phyloP scores from a whole-genome alignment of 2,329 filamentous ascomycete genomes.

The Paramyrothecium roridum region DNA sequence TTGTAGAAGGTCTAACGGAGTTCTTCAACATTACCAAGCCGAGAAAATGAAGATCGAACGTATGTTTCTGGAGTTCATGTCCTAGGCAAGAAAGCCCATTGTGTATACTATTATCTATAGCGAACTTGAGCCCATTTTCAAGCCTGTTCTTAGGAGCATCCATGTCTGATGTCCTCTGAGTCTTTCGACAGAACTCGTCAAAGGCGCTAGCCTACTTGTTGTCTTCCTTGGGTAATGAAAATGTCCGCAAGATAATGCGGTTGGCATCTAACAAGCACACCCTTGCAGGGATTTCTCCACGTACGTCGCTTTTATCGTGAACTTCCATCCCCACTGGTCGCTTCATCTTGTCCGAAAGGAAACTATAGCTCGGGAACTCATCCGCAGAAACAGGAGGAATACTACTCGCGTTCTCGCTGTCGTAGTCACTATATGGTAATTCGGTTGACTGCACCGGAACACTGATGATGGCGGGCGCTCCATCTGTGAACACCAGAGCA shows the following conservation, averaged over 20 bases:
- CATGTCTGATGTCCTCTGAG: too few relatives aligned
- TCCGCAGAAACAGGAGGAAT: conserved; percentile 7
- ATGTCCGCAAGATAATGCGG: conserved; percentile 44
- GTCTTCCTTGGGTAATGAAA: conserved; percentile 32
- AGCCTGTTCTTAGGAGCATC: background rate
- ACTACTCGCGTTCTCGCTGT: conserved; percentile 12
- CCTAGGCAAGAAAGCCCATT: background rate
- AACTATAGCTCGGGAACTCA: conserved; percentile 13
- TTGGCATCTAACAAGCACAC: conserved; percentile 50
- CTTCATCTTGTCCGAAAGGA: conserved; percentile 22
- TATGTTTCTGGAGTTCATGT: too few relatives aligned
- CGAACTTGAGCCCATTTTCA: background rate
- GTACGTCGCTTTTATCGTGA: conserved; percentile 36
- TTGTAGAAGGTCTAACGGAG: conserved; percentile 73
- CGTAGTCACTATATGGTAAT: conserved; percentile 33
- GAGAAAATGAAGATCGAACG: conserved; percentile 30
- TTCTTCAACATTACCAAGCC: conserved; percentile 73
- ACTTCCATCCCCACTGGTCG: conserved; percentile 50
- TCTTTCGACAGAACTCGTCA: too few relatives aligned
- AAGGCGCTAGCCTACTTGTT: background rate
- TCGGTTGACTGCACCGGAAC: conserved; percentile 33
- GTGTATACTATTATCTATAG: background rate
- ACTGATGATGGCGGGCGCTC: conserved; percentile 20
- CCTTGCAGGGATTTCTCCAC: conserved; percentile 45
- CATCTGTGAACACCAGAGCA: conserved; percentile 15